Percentiles rank a stretch among this genome's conserved stretches.
Conservation (phyloP, 2,329 filamentous ascomycete genomes). For the Botryosphaeria dothidea region DNA sequence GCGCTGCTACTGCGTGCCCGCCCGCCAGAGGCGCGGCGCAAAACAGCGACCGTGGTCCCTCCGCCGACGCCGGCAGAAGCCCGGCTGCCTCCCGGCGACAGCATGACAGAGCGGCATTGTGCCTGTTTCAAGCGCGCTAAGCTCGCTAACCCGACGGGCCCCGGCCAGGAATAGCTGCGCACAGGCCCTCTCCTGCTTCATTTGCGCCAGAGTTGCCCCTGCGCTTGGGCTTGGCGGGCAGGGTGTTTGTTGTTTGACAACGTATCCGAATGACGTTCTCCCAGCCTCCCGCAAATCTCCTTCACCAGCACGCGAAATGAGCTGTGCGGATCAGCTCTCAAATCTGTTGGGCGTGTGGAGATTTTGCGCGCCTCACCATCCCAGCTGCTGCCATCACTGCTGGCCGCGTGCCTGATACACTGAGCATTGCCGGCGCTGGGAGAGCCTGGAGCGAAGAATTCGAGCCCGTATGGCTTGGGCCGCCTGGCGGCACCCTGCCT, state of each 20-base stretch:
- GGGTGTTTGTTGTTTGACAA: conserved; percentile 15
- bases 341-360: conserved; percentile 10
- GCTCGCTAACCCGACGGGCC: conserved; percentile 10
- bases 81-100: background rate
- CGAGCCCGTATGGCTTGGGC: background rate
- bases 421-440: background rate
- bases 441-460: conserved; percentile 1
- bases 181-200: conserved; percentile 14
- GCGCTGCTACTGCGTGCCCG: background rate
- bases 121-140: conserved; percentile 16
- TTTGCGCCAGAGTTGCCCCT: conserved; percentile 16
- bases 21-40: conserved; percentile 1
- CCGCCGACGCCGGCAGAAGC: conserved; percentile 3
- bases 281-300: conserved; percentile 18
- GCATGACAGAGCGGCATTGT: conserved; percentile 11
- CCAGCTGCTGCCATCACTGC: background rate
- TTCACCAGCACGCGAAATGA: conserved; percentile 17
- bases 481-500: background rate
- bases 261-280: conserved; percentile 17
- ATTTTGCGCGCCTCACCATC: conserved; percentile 3
- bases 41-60: background rate
- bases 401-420: background rate
- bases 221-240: conserved; percentile 15
- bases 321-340: conserved; percentile 7
- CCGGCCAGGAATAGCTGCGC: conserved; percentile 10